A percentile compares a stretch with the other conserved stretches of the same genome.
phyloP scores from a whole-genome alignment of 805 yeast species.

The Kodamaea hsintzibuensis region DNA sequence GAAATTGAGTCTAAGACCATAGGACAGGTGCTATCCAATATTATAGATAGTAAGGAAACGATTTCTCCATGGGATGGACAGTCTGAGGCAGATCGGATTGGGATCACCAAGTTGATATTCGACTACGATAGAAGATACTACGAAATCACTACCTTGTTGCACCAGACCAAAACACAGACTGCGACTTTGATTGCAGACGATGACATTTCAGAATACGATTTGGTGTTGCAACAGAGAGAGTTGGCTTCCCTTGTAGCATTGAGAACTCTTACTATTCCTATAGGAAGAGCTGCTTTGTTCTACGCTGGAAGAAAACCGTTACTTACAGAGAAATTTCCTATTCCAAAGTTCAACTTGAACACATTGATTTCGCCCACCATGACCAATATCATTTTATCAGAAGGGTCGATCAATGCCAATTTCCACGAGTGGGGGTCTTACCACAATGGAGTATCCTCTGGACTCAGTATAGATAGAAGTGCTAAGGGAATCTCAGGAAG shows the following conservation, averaged over 20 bases:
- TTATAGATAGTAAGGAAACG: constrained; percentile 41
- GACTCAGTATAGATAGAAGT: constrained; percentile 68
- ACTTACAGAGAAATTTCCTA: constrained; percentile 80
- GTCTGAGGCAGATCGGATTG: constrained; percentile 65
- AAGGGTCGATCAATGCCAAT: constrained; percentile 49
- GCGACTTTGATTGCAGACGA: constrained; percentile 43
- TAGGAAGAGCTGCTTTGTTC: constrained; percentile 77
- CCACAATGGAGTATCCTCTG: constrained; percentile 90
- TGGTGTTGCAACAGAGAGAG: constrained; percentile 53
- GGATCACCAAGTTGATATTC: constrained; percentile 71
- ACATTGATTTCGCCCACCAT: constrained; percentile 64
- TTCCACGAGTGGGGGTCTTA: constrained; percentile 80
- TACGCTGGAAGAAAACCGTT: constrained; percentile 71
- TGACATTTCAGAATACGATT: constrained; percentile 54
- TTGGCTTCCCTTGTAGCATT: constrained; percentile 62
- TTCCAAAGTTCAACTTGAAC: constrained; percentile 72
- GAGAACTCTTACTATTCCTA: constrained; percentile 72
- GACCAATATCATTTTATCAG: constrained; percentile 62
- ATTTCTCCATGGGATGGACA: constrained; percentile 69
- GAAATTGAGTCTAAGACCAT: constrained; percentile 29
- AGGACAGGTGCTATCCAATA: constrained; percentile 41
- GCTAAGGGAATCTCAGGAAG: constrained; percentile 77
- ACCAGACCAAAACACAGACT: constrained; percentile 65
- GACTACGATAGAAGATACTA: constrained; percentile 75
- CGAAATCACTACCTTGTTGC: constrained; percentile 72